phyloP scores from a whole-genome alignment of 192 early-diverging fungal genomes.

The Backusella liffmaniae region DNA sequence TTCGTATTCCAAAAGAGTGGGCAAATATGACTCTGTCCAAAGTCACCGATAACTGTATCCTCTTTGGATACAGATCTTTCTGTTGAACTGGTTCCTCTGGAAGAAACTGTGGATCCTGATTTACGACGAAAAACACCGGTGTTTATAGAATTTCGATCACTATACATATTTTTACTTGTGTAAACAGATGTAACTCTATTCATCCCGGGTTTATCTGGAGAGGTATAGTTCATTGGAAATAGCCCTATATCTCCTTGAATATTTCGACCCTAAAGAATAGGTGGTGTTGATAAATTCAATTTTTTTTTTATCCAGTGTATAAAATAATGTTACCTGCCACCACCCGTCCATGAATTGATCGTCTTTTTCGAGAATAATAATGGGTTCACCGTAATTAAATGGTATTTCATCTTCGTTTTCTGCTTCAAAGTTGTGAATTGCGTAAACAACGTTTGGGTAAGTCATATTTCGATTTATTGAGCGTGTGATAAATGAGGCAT shows the following conservation, averaged over 20 bases:
- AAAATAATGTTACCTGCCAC: conserved; percentile 58
- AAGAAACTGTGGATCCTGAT: not conserved
- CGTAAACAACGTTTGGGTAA: conserved; percentile 47
- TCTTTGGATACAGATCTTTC: not conserved
- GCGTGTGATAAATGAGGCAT: not conserved
- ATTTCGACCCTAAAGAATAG: conserved; percentile 55
- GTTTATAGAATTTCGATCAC: not conserved
- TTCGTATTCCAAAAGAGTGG: not conserved
- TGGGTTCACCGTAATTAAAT: conserved; percentile 65
- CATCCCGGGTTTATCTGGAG: conserved; percentile 11
- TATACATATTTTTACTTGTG: not conserved
- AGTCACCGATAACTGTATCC: not conserved
- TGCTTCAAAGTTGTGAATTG: conserved; percentile 55
- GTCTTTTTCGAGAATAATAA: conserved; percentile 68
- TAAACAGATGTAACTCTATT: not conserved
- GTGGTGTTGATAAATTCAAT: not conserved
- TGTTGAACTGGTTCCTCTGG: not conserved
- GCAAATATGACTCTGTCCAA: not conserved
- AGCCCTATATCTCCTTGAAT: conserved; percentile 60
- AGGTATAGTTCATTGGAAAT: conserved; percentile 69
- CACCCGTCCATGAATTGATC: conserved; percentile 75
- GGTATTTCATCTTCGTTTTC: conserved; percentile 72
- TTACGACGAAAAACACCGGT: not conserved
- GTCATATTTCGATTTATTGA: conserved; percentile 8
- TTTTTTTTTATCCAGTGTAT: not conserved